Evolutionary conservation across 2,329 filamentous ascomycete genomes (phyloP).

Genomic region (Penicillium psychrosexuale): DNA sequence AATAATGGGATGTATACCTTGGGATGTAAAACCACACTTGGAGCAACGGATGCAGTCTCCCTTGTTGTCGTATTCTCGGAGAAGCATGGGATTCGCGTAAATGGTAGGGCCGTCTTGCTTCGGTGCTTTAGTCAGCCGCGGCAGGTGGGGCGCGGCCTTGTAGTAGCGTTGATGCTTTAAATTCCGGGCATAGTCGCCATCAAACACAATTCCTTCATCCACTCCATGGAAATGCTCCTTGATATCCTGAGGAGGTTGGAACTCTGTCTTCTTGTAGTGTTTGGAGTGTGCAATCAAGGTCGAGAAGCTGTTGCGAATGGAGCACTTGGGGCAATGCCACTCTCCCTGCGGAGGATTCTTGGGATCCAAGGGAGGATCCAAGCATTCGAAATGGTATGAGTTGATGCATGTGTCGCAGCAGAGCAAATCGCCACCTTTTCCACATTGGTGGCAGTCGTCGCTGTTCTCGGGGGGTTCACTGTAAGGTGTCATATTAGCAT

Average conservation of each 20-base stretch:
- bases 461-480: slow-evolving; percentile 63
- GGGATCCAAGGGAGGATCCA: slow-evolving; percentile 72
- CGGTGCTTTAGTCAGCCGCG: slow-evolving; percentile 25
- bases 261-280: slow-evolving; percentile 67
- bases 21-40: slow-evolving; percentile 65
- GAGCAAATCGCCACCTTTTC: slow-evolving; percentile 76
- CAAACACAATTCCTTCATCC: slow-evolving; percentile 74
- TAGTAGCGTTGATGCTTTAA: slow-evolving; percentile 16
- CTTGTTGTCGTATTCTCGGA: slow-evolving; percentile 65
- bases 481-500: slow-evolving; percentile 16
- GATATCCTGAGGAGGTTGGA: slow-evolving; percentile 66
- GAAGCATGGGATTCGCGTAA: slow-evolving; percentile 31
- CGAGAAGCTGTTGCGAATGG: slow-evolving; percentile 58
- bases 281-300: slow-evolving; percentile 64
- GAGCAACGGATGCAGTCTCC: slow-evolving; percentile 75
- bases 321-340: slow-evolving; percentile 74
- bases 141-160: slow-evolving; percentile 21
- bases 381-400: slow-evolving; percentile 85
- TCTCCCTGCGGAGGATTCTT: slow-evolving; percentile 63
- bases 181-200: slow-evolving; percentile 34
- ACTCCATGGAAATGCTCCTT: slow-evolving; percentile 79
- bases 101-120: slow-evolving; percentile 6
- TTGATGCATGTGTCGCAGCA: slow-evolving; percentile 91
- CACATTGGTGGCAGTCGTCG: slow-evolving; percentile 84
- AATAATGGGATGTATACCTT: slow-evolving; percentile 68